Evolutionary conservation across 179 eudicot species (phyloP), one percentile per base, ranked within the genome.

Genomic region (Patellifolia procumbens): DNA sequence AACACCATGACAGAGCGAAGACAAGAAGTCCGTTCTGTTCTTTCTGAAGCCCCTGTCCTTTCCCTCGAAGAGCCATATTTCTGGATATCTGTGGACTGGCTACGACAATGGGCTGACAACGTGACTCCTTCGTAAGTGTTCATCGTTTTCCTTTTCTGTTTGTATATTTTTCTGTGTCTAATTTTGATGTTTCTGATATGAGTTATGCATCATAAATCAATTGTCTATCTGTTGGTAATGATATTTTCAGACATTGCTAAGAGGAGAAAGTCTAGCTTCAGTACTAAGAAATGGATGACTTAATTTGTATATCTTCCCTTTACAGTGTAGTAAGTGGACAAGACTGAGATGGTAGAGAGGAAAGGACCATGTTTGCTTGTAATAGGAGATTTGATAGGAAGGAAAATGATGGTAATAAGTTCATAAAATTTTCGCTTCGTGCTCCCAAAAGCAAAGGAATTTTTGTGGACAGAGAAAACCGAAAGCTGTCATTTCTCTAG

Each of bases 71-170:
- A 88, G 67, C 87, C 90, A 37, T 89, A 81, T 83, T 93, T 86
- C 81, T 96, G 97, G 98, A 80, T 96, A 68, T 90, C 98, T 28
- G 78, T 86, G 37, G 99, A 96, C 19, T 96, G 99, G 99, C 92
- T 96, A 85, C 97, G 98, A 49, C 93, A 87, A 46, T 96, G 99
- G 99, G 91, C 97, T 45, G 99, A 96, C 80, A 88, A 39, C 80
- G 81, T 89, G 45, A 72, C 81, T 61, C 74, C 88, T 28, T 31
- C 78, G 99, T 93, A 88, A 87, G 99, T 85, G 59, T 42, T 31
- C 39, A 28, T 75, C n/a, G n/a, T 46, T 12, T 10, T 68, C 59
- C 24, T 49, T 74, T 46, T 67, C 43, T 28, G 20, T 32, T 26
- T 62, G 32, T 20, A 67, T 37, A 48, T n/a, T 31, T 45, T 60